Base-by-base conservation (phyloP, 2,329 filamentous ascomycete genomes). In the Aspergillus sp. region DNA sequence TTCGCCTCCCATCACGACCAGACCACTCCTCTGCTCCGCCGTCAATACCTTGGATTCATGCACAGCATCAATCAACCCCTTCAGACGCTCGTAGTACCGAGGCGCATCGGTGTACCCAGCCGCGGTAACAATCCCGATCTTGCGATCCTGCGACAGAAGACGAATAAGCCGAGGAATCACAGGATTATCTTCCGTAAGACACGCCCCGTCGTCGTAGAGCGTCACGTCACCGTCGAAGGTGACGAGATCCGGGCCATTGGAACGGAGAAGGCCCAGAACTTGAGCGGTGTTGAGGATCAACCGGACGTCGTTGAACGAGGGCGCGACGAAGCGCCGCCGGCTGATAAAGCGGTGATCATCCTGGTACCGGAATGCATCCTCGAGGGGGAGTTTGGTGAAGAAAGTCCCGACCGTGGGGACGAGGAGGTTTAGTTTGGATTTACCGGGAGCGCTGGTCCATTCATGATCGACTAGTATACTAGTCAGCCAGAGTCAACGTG, bases 201-300 rank as follows among this genome's bases (percentile, higher is more conserved):
- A 88, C 59, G 89, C 79, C 10, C 93, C 93, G 62, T 98, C 87
- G 49, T 90, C 86, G 66, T 98, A 98, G 19, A 98, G 78, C 1
- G 93, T 98, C 44, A 98, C 90, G 69, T 98, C 93, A 69, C 93
- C 93, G 68, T 98, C 93, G 65, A 98, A 98, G 0, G 93, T 98
- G 46, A 95, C 85, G 3, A 98, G 79, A 58, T 93, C 83, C 7
- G 96, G 77, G 4, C 82, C 79, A 19, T 86, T 84, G 41, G 76
- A 74, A 20, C 81, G 82, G 13, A 89, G 85, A n/a, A 97, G 81
- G 35, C 88, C 89, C 84, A 96, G 90, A 51, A 91, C 78, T 70
- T 98, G 93, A 15, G 93, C 90, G 35, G 93, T 93, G 71, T 98
- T 98, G 57, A 98, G 81, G 45, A 95, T 86, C 20, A 96, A 77